Conservation (phyloP, 1,139 yeast species). For the Hansenula lynferdii region DNA sequence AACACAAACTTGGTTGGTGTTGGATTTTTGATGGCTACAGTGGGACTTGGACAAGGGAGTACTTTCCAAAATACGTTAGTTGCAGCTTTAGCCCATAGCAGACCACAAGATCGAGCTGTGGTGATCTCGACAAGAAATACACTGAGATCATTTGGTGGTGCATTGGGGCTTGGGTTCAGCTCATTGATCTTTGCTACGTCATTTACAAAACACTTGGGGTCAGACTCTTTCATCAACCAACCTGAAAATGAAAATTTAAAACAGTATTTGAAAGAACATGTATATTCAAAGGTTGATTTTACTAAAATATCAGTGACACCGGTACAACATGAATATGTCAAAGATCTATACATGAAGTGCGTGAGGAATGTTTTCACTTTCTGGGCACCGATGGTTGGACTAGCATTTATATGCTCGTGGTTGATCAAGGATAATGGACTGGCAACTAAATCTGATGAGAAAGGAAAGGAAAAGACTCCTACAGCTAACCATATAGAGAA, state of each 20-base stretch:
- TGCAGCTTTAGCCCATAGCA: conserved; percentile 50
- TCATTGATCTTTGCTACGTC: conserved; percentile 34
- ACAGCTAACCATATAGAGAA: background rate
- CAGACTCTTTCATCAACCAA: background rate
- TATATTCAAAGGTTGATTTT: conserved; percentile 1
- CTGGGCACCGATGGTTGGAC: conserved; percentile 2
- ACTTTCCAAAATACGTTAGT: conserved; percentile 54
- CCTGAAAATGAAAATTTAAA: background rate
- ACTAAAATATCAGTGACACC: background rate
- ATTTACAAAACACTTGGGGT: conserved; percentile 18
- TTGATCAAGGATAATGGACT: background rate
- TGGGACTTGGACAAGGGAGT: conserved; percentile 48
- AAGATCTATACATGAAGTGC: conserved; percentile 2
- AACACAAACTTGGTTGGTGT: conserved; percentile 30
- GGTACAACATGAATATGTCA: conserved; percentile 1
- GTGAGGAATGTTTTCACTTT: background rate
- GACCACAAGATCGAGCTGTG: conserved; percentile 48
- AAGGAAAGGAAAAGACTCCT: background rate
- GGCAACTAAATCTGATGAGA: background rate
- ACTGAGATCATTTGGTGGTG: conserved; percentile 49
- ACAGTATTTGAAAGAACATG: background rate
- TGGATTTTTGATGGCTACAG: conserved; percentile 33
- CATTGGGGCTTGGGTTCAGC: conserved; percentile 47
- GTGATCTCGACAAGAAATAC: conserved; percentile 51
- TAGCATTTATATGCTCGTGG: background rate